Conservation (phyloP, 78 protist genomes). For the Guillardia theta region DNA sequence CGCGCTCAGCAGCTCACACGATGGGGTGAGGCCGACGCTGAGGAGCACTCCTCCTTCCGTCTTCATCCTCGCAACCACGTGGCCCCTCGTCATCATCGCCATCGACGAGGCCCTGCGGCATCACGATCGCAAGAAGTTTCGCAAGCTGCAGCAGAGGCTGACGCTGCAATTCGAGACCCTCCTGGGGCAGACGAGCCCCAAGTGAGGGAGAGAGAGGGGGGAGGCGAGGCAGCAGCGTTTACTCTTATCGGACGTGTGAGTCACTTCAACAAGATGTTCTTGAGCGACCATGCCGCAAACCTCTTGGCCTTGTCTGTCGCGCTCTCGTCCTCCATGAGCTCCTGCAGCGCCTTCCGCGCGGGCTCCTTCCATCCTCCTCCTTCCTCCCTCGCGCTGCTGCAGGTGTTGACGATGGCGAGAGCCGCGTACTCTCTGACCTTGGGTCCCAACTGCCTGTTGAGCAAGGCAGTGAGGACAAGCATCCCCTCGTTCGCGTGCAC, state of each 20-base stretch:
- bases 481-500: not conserved
- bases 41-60: not conserved
- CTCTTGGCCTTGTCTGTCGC: too few relatives aligned
- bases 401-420: not conserved
- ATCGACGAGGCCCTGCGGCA: not conserved
- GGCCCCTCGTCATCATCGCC: not conserved
- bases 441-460: not conserved
- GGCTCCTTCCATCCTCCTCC: too few relatives aligned
- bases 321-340: too few relatives aligned
- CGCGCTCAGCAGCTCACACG: not conserved
- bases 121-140: not conserved
- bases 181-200: not conserved
- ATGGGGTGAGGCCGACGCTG: not conserved
- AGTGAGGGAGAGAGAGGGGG: not conserved
- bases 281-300: too few relatives aligned
- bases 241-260: too few relatives aligned
- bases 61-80: not conserved
- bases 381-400: too few relatives aligned
- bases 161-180: not conserved
- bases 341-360: too few relatives aligned
- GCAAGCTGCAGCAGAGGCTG: not conserved
- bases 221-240: too few relatives aligned
- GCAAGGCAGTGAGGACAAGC: not conserved
- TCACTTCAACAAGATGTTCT: too few relatives aligned
- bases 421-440: not conserved